Base-by-base conservation (phyloP, 2,329 filamentous ascomycete species). In the Curvularia sp. region DNA sequence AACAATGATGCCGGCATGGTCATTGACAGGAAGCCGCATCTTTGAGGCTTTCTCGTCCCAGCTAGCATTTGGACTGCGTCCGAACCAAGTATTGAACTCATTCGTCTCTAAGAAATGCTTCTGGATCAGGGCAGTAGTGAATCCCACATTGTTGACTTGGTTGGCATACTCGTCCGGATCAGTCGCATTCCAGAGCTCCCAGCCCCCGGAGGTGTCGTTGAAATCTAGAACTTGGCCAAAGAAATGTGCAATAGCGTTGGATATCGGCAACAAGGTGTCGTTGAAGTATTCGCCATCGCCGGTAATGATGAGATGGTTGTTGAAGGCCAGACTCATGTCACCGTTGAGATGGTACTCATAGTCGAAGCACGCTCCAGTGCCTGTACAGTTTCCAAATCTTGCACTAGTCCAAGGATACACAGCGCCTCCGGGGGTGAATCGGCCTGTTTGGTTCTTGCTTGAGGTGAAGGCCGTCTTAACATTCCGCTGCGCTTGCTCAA, bases 161-260 rank as follows among this genome's bases (percentile, higher is more conserved):
- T 90, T 89, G 8, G 88, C 88, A 66, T 89, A 90, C 70, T 90
- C 88, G 62, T 88, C 86, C 1, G 89, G 89, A 74, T 92, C 89
- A 0, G 89, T 92, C 76, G 89, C 88, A 62, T 92, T 76, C 62
- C 63, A 65, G 1, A 77, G 63, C 27, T 69, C 69, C 30, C 68
- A 77, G 4, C 59, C 60, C 0, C 64, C 69, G 0, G 72, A 72
- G 1, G 73, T 71, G 19, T 83, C 81, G 65, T 91, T 90, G 63
- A 79, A 86, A 43, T 82, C 79, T 1, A 91, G 73, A 0, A 90
- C 61, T 58, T 90, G 81, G 0, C 82, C 80, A 63, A 85, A 89
- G 57, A 89, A 82, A 1, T 84, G 83, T 0, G 88, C 87, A 39
- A 88, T 79, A 0, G 86, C 85, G 59, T 90, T 83, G 47, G 87